These are phyloP conservation scores for Cladosporium cucumerinum DNA, from an alignment of 2,329 filamentous ascomycete species.

Conservation along the genomic window DNA sequence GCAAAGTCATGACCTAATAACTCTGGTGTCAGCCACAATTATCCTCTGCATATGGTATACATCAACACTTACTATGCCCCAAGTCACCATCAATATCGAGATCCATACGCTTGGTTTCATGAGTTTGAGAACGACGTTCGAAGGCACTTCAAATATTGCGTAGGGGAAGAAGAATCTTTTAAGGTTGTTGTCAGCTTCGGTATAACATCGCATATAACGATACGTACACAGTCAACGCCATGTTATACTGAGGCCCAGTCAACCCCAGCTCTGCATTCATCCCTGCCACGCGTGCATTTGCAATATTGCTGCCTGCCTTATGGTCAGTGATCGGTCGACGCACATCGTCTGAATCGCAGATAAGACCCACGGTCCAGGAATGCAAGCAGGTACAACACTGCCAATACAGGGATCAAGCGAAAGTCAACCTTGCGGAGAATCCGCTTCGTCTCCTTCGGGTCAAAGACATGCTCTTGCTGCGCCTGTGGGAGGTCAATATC, in stretches of 20 bases:
- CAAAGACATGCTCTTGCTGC: conserved; percentile 5
- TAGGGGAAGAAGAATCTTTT: conserved; percentile 42
- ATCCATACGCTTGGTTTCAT: conserved; percentile 42
- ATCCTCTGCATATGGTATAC: conserved; percentile 41
- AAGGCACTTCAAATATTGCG: conserved; percentile 44
- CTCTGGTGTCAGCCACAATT: conserved; percentile 42
- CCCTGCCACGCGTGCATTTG: conserved; percentile 38
- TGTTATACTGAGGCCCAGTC: conserved; percentile 24
- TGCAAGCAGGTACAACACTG: conserved; percentile 40
- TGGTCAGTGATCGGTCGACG: neutral
- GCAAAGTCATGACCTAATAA: conserved; percentile 32
- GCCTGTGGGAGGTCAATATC: neutral
- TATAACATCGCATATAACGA: neutral
- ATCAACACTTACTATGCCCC: conserved; percentile 38
- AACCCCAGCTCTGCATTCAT: conserved; percentile 29
- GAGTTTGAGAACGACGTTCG: conserved; percentile 42
- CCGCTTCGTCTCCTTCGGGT: conserved; percentile 37
- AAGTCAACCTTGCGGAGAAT: conserved; percentile 50
- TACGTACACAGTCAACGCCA: conserved; percentile 33
- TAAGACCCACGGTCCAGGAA: conserved; percentile 41
- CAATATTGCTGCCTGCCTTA: conserved; percentile 5
- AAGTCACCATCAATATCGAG: conserved; percentile 31
- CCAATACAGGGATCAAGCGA: conserved; percentile 47
- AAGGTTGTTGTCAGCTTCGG: neutral
- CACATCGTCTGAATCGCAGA: neutral